phyloP scores from a whole-genome alignment of 1,284 basidiomycete species.

The Melampsora americana region DNA sequence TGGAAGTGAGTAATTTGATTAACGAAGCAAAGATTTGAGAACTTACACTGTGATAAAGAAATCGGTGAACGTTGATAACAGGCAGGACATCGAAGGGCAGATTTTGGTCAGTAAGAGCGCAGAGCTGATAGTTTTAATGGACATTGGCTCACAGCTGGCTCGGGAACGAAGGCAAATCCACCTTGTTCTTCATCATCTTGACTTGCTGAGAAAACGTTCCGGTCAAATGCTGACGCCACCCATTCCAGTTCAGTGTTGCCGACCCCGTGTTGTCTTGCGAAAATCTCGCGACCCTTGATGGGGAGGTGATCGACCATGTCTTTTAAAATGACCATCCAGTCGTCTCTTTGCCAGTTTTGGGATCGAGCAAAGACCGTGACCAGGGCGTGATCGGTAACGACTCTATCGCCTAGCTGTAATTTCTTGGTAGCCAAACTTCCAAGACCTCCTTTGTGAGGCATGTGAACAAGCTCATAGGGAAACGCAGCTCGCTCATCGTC shows the following conservation, averaged over 20 bases:
- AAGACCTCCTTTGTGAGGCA: slow-evolving; percentile 31
- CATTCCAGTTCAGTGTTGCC: slow-evolving; percentile 10
- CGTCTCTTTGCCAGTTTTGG: not conserved
- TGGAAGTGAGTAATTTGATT: not conserved
- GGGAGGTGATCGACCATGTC: slow-evolving; percentile 34
- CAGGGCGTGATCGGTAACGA: slow-evolving; percentile 28
- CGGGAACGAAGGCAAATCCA: slow-evolving; percentile 31
- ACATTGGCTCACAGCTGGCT: slow-evolving; percentile 27
- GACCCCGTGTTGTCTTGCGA: slow-evolving; percentile 39
- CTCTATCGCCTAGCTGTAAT: slow-evolving; percentile 8
- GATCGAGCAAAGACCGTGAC: not conserved
- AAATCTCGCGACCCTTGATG: slow-evolving; percentile 24
- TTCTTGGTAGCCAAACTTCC: slow-evolving; percentile 19
- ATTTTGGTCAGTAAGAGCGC: not conserved
- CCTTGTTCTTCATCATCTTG: slow-evolving; percentile 13
- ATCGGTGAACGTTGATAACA: no score
- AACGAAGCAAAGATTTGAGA: no score
- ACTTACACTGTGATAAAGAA: not conserved
- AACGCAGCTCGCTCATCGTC: slow-evolving; percentile 1
- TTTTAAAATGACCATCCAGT: slow-evolving; percentile 24
- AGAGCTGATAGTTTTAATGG: not conserved
- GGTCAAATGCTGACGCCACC: slow-evolving; percentile 25
- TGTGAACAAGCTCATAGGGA: slow-evolving; percentile 15
- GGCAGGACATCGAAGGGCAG: not conserved
- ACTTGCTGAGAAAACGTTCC: slow-evolving; percentile 22